Conservation (phyloP, 2,329 filamentous ascomycete genomes). For the Blastomyces percursus region DNA sequence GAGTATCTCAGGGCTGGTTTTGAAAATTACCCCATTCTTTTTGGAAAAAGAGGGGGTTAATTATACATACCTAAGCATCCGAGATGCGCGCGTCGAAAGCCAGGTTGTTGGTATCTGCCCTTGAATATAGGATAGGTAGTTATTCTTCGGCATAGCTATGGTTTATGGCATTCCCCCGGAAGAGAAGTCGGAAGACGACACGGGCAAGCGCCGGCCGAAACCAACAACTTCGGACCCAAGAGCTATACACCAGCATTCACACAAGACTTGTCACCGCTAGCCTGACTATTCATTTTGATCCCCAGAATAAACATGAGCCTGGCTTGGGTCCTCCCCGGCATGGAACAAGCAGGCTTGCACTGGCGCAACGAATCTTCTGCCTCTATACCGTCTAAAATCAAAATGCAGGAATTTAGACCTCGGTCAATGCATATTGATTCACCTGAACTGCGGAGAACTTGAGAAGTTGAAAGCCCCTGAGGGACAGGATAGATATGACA, state of each 20-base stretch:
- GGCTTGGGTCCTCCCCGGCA: not conserved
- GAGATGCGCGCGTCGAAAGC: not conserved
- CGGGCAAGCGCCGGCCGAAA: not conserved
- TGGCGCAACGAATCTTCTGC: no score
- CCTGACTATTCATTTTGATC: not conserved
- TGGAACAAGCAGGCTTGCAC: not conserved
- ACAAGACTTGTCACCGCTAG: not conserved
- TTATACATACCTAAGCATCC: not conserved
- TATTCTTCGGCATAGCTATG: not conserved
- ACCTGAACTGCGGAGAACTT: not conserved
- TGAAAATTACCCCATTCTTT: no score
- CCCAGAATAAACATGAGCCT: not conserved
- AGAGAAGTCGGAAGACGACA: not conserved
- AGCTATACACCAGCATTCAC: not conserved
- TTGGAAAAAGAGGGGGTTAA: not conserved
- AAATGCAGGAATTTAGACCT: not conserved
- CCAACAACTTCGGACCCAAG: not conserved
- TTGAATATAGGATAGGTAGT: not conserved
- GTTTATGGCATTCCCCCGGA: not conserved
- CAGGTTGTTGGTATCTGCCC: not conserved
- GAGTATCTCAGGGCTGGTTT: no score
- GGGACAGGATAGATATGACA: not conserved
- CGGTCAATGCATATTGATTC: not conserved
- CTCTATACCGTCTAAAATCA: no score
- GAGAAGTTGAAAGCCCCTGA: no score